Base-by-base conservation (phyloP, 2,329 filamentous ascomycete genomes). In the Venturia nashicola region DNA sequence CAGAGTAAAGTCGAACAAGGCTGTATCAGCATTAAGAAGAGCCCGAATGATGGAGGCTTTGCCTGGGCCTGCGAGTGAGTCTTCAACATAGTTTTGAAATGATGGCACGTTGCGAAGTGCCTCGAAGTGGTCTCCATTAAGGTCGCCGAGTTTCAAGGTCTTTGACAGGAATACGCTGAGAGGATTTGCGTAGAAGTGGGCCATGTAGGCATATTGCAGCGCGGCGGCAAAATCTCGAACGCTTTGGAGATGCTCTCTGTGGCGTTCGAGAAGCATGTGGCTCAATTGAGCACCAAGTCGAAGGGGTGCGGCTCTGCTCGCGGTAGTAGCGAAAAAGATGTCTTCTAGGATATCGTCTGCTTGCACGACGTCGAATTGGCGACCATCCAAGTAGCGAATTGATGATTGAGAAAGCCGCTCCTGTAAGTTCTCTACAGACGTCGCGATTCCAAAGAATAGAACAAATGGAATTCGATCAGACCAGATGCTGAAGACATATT, bases 121-220 rank as follows among this genome's bases (percentile, higher is more conserved):
- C 68, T 90, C 83, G 8, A 88, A 73, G 67, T 90, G 86, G 65
- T 87, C 82, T 1, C 76, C 69, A 61, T 87, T 80, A n/a, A 90
- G 67, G 3, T 77, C 68, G 9, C 71, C 65, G 48, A 71, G 68
- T 5, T 69, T 54, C 5, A 78, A 59, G 14, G 68, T 67, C 1
- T 77, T 64, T 16, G 76, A 75, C 11, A 86, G 73, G 42, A 93
- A 79, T 4, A 90, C 73, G 66, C 86, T 90, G 3, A 91, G 77
- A 0, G 87, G 84, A 68, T 91, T 93, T 46, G 87, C 88, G 69
- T 90, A 93, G 70, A 90, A 93, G 72, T 91, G 88, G 65, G 87
- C 90, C 89, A 95, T 92, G 71, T 91, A 91, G 0, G 87, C 85
- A 74, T 93, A 94, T 83, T 90, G 72, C 51, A 91, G 70, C 12